Evolutionary conservation across 768 basidiomycete genomes (phyloP).

Genomic region (Candolleomyces eurysporus): DNA sequence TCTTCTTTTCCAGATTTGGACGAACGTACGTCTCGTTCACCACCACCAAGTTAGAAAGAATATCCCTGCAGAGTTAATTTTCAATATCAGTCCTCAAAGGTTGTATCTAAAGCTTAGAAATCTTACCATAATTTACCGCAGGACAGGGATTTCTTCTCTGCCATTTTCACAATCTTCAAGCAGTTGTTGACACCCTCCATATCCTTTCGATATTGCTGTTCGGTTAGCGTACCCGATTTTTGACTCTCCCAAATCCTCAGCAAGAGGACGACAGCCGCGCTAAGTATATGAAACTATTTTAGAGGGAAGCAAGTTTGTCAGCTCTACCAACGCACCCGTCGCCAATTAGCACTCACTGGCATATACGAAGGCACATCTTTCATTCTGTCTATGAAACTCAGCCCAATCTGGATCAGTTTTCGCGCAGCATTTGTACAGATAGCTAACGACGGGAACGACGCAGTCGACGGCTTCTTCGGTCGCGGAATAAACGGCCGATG

Average conservation of each 20-base stretch:
- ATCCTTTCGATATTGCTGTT: constrained; percentile 45
- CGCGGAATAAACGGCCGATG: constrained; percentile 75
- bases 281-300: constrained; percentile 37
- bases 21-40: background rate
- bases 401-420: constrained; percentile 73
- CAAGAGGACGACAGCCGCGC: constrained; percentile 57
- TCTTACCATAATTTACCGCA: constrained; percentile 44
- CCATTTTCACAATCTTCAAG: constrained; percentile 46
- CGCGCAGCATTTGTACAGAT: constrained; percentile 81
- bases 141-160: constrained; percentile 35
- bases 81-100: background rate
- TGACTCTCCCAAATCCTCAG: constrained; percentile 67
- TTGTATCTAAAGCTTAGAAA: background rate
- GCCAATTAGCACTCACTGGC: constrained; percentile 19
- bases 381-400: constrained; percentile 44
- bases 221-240: constrained; percentile 42
- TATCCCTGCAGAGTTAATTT: background rate
- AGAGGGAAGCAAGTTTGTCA: too few relatives aligned
- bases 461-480: constrained; percentile 40
- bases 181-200: constrained; percentile 65
- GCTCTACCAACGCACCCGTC: background rate
- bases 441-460: constrained; percentile 64
- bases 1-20: background rate
- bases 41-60: background rate
- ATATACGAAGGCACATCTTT: constrained; percentile 27